A percentile compares a stretch with the other conserved stretches of the same genome.
phyloP scores from a whole-genome alignment of 2,329 filamentous ascomycete genomes.

The Endoconidiophora polonica region DNA sequence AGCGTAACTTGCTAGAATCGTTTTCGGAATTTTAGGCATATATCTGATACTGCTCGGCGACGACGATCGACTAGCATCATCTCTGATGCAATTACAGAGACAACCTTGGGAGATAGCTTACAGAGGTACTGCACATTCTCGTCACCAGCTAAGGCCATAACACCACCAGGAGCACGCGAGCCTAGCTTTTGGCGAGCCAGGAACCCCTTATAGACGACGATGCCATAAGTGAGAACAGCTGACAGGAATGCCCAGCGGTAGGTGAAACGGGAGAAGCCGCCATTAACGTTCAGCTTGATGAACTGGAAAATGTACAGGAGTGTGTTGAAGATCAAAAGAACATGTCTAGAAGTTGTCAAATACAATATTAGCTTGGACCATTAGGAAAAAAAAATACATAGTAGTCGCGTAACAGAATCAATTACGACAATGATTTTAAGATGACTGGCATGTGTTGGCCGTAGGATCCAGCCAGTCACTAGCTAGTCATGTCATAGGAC shows the following conservation, averaged over 20 bases:
- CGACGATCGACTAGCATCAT: not conserved
- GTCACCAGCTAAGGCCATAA: conserved; percentile 55
- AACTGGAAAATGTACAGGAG: conserved; percentile 73
- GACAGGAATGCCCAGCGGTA: conserved; percentile 86
- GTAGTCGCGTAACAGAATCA: not conserved
- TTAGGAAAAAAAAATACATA: not conserved
- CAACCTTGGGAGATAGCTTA: conserved; percentile 32
- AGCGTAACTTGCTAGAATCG: not conserved
- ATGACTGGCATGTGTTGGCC: not conserved
- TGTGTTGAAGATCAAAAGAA: conserved; percentile 69
- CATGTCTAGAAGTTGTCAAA: conserved; percentile 41
- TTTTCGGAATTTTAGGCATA: not conserved
- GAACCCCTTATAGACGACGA: conserved; percentile 96
- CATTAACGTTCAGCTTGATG: conserved; percentile 75
- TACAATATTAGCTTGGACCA: not conserved
- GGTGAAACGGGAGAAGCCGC: conserved; percentile 58
- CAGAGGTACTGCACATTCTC: conserved; percentile 97
- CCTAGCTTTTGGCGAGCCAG: conserved; percentile 66
- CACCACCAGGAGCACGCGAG: conserved; percentile 40
- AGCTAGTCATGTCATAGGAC: not conserved
- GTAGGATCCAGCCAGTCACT: not conserved
- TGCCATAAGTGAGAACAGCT: conserved; percentile 84
- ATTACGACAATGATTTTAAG: not conserved
- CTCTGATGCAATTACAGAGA: too few relatives aligned
- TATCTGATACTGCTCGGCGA: not conserved